phyloP scores from a whole-genome alignment of 1,139 yeast species.

The Protomyces pachydermus region DNA sequence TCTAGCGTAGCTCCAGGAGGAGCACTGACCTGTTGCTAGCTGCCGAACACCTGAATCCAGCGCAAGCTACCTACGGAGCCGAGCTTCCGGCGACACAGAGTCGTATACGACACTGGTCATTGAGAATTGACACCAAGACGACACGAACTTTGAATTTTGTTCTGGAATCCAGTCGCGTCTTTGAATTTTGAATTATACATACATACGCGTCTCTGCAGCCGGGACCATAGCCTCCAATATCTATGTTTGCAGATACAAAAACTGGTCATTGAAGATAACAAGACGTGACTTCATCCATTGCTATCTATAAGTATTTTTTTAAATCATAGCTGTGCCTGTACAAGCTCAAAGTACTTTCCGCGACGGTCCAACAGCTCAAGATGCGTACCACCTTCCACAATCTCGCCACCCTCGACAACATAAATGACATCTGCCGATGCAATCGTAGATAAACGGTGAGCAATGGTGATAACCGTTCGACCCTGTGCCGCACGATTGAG shows the following conservation, averaged over 20 bases:
- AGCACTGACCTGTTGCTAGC: no score
- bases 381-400: conserved; percentile 78
- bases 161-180: neutral
- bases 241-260: no score
- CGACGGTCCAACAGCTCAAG: conserved; percentile 54
- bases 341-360: conserved; percentile 29
- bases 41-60: no score
- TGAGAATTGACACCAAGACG: neutral
- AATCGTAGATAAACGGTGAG: conserved; percentile 85
- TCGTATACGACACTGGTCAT: no score
- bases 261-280: no score
- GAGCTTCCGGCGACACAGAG: no score
- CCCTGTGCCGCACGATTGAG: conserved; percentile 55
- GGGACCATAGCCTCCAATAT: no score
- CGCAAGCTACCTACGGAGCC: no score
- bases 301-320: neutral
- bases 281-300: neutral
- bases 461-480: conserved; percentile 73
- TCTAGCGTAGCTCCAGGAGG: no score
- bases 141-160: neutral
- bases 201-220: no score
- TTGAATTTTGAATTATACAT: neutral
- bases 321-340: conserved; percentile 13
- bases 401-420: conserved; percentile 72
- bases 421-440: conserved; percentile 74